Evolutionary conservation across 1,139 yeast species (phyloP), one percentile per base, ranked within the genome.

Genomic region (Zygoascus sp.): DNA sequence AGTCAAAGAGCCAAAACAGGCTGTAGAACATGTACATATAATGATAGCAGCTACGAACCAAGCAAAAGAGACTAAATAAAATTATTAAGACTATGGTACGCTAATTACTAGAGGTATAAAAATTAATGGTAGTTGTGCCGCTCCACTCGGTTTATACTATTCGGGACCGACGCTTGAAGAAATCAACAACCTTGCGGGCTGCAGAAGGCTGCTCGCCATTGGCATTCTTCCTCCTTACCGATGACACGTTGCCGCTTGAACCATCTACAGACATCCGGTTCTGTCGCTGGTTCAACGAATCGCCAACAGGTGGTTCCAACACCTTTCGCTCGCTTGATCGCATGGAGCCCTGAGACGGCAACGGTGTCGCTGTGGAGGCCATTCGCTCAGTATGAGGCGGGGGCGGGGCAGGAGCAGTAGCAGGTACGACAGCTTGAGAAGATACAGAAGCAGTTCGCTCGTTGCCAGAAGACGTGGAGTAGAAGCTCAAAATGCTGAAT

Each of bases 91-190:
- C 32, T 38, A 38, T 38, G 41, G 41, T 17, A 27, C 28, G 28
- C 34, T 30, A 30, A 15, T 30, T 30, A 13, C 5, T 30, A 13
- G 34, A 30, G 34, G 34, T 30, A 30, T 30, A 30, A 30, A 15
- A 30, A 30, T 30, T 30, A 30, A 30, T 30, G 11, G 28, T 7
- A 25, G n/a, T n/a, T n/a, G n/a, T 25, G 28, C 28, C 17, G 30
- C 40, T 25, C 23, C 36, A n/a, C n/a, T n/a, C n/a, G n/a, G n/a
- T n/a, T n/a, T 49, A 55, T 71, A 77, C 28, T 95, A 88, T 44
- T 38, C 63, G 48, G n/a, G 68, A 64, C 23, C 68, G 58, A 28
- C 70, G 58, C 53, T 64, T 64, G 60, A 66, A 63, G 50, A 64
- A 65, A 45, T 65, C 68, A 25, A 66, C 63, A 9, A 67, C 67